Evolutionary conservation across 257 asterid genomes (phyloP), one percentile per base, ranked within the genome.

Genomic region (Dorcoceras hygrometricum): DNA sequence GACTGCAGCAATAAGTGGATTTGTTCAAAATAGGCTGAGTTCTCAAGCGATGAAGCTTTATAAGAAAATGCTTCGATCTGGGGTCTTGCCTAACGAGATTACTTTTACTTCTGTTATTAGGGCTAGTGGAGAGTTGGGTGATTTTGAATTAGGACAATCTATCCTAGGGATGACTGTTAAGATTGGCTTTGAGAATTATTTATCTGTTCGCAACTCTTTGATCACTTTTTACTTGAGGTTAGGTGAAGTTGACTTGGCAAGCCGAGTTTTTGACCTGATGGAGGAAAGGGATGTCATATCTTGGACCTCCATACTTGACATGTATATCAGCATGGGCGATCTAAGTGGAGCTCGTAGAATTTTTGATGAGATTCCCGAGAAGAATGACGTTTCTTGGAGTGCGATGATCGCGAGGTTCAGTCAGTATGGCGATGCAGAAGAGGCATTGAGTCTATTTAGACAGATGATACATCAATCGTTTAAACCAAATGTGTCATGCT

Each of bases 311-410:
- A 84, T 89, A 20, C 74, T 86, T 0, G 94, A 79, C 67, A 77
- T 84, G 91, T 78, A 82, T 28, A 73, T 78, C 19, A 82, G 81
- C 63, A 81, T 63, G 76, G 95, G 89, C 1, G 80, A 86, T 53
- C 60, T 86, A 19, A 53, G 39, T 56, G 90, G 81, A 77, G 95
- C 91, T 64, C 88, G 82, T 53, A 60, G 85, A 50, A 71, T 89
- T 50, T 89, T 89, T 53, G 80, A 84, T 43, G 80, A 84, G 62
- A 89, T 89, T 88, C 96, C 91, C 0, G 95, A 86, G 54, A 83
- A 87, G 68, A 89, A 89, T 57, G 95, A 86, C 57, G 79, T 89
- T 74, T 81, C 89, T 23, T 89, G 96, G 96, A 89, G 96, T 62
- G 81, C 86, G 7, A 84, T 90, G 83, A 86, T 90, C 54, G 77